These are phyloP conservation scores for Paraphaeosphaeria minitans DNA, from an alignment of 2,329 filamentous ascomycete species.

Conservation along the genomic window DNA sequence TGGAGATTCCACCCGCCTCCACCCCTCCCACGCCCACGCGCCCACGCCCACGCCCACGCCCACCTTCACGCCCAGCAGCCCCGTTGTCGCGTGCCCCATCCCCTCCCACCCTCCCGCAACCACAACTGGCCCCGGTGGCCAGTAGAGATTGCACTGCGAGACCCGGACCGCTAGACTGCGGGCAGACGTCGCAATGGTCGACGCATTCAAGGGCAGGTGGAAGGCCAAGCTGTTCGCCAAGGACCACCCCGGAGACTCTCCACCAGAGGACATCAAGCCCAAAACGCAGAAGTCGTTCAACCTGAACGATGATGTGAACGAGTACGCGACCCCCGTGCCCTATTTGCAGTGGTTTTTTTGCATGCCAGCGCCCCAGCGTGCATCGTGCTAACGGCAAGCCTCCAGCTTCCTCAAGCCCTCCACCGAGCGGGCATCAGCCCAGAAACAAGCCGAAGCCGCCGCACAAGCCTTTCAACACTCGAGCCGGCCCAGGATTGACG, in stretches of 20 bases:
- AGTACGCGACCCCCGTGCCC: conserved; percentile 25
- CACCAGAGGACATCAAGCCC: conserved; percentile 33
- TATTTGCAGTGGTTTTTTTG: neutral
- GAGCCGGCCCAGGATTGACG: conserved; percentile 53
- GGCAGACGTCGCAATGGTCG: conserved; percentile 34
- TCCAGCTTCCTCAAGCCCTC: conserved; percentile 59
- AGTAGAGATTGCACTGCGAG: neutral
- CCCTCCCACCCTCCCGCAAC: conserved; percentile 9
- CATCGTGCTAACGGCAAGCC: neutral
- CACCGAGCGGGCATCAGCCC: conserved; percentile 49
- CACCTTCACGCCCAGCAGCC: neutral
- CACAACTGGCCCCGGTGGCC: neutral
- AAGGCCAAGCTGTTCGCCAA: conserved; percentile 56
- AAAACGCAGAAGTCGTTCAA: conserved; percentile 36
- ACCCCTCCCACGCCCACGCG: neutral
- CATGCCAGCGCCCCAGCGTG: neutral
- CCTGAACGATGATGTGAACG: conserved; percentile 57
- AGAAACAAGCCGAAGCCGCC: conserved; percentile 33
- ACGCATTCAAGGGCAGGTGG: conserved; percentile 53
- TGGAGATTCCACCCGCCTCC: neutral
- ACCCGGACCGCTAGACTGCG: neutral
- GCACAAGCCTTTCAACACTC: conserved; percentile 35
- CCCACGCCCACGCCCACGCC: no score
- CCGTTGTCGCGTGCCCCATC: conserved; percentile 24
- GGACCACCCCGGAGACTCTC: conserved; percentile 36